phyloP scores from a whole-genome alignment of 2,329 filamentous ascomycete genomes.

The Apiospora arundinis region DNA sequence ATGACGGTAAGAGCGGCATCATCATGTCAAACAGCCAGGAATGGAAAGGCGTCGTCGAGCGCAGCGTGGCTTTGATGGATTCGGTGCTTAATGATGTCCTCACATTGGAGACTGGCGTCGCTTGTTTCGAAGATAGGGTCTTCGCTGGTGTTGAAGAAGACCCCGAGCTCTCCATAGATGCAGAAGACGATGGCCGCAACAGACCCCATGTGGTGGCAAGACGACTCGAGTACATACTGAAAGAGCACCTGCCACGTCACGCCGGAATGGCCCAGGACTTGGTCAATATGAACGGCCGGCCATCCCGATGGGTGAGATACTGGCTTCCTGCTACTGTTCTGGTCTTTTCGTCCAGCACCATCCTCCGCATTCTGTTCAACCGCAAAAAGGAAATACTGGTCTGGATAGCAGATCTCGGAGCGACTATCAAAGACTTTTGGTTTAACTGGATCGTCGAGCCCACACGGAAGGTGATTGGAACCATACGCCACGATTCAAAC shows the following conservation, averaged over 20 bases:
- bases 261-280: slow-evolving; percentile 59
- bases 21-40: slow-evolving; percentile 52
- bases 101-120: slow-evolving; percentile 64
- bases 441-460: slow-evolving; percentile 95
- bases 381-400: slow-evolving; percentile 76
- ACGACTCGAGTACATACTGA: slow-evolving; percentile 73
- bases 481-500: slow-evolving; percentile 89
- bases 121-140: slow-evolving; percentile 70
- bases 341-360: slow-evolving; percentile 82
- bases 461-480: slow-evolving; percentile 80
- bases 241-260: slow-evolving; percentile 72
- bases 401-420: slow-evolving; percentile 81
- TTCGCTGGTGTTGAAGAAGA: slow-evolving; percentile 69
- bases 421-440: slow-evolving; percentile 88
- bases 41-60: slow-evolving; percentile 76
- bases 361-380: slow-evolving; percentile 80
- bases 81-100: slow-evolving; percentile 78
- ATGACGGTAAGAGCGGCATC: slow-evolving; percentile 58
- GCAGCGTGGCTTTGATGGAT: slow-evolving; percentile 85
- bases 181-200: slow-evolving; percentile 52
- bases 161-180: slow-evolving; percentile 60
- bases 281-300: slow-evolving; percentile 73
- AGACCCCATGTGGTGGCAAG: slow-evolving; percentile 68
- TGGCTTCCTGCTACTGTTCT: slow-evolving; percentile 81
- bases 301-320: slow-evolving; percentile 78